Conservation (phyloP, 805 yeast species). For the Jamesozyma rosinii region DNA sequence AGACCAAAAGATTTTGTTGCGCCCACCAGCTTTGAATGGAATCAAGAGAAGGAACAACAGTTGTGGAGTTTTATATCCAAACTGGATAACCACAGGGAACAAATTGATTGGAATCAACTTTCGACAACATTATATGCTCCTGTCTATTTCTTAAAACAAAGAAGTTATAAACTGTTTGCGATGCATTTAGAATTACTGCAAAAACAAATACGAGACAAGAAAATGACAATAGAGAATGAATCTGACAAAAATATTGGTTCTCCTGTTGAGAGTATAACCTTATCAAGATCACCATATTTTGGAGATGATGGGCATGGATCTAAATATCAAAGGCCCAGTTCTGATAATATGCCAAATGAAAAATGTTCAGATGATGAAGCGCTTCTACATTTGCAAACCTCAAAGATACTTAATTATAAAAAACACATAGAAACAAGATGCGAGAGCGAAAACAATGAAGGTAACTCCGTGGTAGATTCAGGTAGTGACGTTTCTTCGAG, state of each 20-base stretch:
- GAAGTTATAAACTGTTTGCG: conserved; percentile 24
- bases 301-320: not conserved
- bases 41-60: conserved; percentile 25
- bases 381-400: conserved; percentile 20
- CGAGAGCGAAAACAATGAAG: not conserved
- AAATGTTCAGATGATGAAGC: conserved; percentile 6
- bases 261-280: not conserved
- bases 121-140: conserved; percentile 33
- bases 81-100: conserved; percentile 13
- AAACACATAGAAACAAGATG: conserved; percentile 3
- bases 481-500: conserved; percentile 32
- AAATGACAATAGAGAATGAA: not conserved
- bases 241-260: not conserved
- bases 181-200: conserved; percentile 22
- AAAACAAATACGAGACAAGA: conserved; percentile 15
- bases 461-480: conserved; percentile 4
- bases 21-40: conserved; percentile 32
- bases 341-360: not conserved
- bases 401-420: conserved; percentile 17
- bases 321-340: not conserved
- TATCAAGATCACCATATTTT: not conserved
- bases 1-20: conserved; percentile 35
- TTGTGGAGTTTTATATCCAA: conserved; percentile 26
- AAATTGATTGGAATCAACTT: conserved; percentile 27
- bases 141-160: conserved; percentile 20